Base-by-base conservation (phyloP, 768 basidiomycete genomes). In the Clitopilus passeckerianus region DNA sequence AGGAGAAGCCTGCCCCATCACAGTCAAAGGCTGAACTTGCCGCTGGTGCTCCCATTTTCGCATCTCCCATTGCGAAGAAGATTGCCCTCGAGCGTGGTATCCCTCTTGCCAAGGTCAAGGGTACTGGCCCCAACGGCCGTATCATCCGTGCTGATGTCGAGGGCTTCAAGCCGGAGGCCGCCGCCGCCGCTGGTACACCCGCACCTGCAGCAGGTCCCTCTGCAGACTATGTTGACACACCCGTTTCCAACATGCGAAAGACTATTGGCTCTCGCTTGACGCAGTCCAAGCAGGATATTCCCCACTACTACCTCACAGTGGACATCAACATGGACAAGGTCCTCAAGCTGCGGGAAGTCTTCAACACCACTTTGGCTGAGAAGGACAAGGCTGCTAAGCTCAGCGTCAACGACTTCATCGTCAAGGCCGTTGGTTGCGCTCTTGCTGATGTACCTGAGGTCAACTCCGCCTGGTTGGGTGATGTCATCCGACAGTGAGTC, bases 281-380 rank as follows among this genome's bases (percentile, higher is more conserved):
- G 0, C 91, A 98, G 77, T 93, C 92, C 60, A 98, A 97, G 76
- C 89, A 92, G 74, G 89, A 93, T 66, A 69, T 94, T n/a, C 97
- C 97, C 5, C 96, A 98, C 72, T 99, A 96, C 77, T 98, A 98
- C 74, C 75, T 98, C 65, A 98, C 97, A 3, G 84, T 93, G 44
- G 92, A 98, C 67, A 82, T 98, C 72, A 89, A 90, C 78, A 97
- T 99, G 95, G 95, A 93, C 80, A 91, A 92, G 80, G 87, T 94
- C 18, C 72, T 91, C 70, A 98, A 97, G 76, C 83, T 99, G 63
- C 83, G 97, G 54, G 87, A 96, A 74, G 89, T 98, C 63, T 98
- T 99, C 80, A 99, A 99, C 84, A 87, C 87, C 74, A 81, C 90
- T 16, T 74, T 93, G 37, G 81, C 83, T 23, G 91, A 92, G 68